Percentiles rank a stretch among this genome's conserved stretches.
Conservation (phyloP, 192 early-diverging fungal genomes). For the Thoreauomyces humboldtii region DNA sequence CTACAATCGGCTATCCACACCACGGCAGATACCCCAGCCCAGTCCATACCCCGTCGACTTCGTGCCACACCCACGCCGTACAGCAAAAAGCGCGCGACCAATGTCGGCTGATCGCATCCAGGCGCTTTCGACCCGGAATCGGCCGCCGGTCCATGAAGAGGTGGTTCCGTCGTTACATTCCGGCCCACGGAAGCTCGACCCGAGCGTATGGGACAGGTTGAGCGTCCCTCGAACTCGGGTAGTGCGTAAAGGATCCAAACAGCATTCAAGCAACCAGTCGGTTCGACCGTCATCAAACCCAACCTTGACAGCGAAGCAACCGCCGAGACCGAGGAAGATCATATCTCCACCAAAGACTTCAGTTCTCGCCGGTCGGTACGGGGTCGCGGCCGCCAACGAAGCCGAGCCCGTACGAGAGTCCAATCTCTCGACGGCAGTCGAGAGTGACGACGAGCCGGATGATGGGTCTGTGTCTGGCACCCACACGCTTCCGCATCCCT, state of each 20-base stretch:
- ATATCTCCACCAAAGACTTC: not conserved
- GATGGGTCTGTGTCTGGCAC: not conserved
- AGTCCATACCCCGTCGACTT: not conserved
- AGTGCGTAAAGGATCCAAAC: not conserved
- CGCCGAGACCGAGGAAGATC: not conserved
- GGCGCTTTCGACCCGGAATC: not conserved
- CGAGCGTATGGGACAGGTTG: not conserved
- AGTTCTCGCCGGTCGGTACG: not conserved
- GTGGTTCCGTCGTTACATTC: not conserved
- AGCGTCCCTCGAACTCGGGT: not conserved
- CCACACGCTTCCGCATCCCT: not conserved
- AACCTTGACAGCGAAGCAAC: not conserved
- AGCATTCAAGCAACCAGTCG: too few relatives aligned
- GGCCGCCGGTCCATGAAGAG: not conserved
- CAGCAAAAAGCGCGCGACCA: not conserved
- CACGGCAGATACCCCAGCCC: not conserved
- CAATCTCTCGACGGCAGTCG: not conserved
- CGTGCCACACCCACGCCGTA: not conserved
- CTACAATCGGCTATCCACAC: not conserved
- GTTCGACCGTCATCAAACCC: too few relatives aligned
- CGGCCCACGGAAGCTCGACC: not conserved
- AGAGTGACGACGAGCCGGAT: not conserved
- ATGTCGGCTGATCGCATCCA: conserved; percentile 3
- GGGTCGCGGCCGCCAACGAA: not conserved
- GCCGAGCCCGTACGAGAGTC: not conserved